A percentile compares a stretch with the other conserved stretches of the same genome.
Conservation (phyloP, 2,329 filamentous ascomycete species). For the Aspergillus felis region DNA sequence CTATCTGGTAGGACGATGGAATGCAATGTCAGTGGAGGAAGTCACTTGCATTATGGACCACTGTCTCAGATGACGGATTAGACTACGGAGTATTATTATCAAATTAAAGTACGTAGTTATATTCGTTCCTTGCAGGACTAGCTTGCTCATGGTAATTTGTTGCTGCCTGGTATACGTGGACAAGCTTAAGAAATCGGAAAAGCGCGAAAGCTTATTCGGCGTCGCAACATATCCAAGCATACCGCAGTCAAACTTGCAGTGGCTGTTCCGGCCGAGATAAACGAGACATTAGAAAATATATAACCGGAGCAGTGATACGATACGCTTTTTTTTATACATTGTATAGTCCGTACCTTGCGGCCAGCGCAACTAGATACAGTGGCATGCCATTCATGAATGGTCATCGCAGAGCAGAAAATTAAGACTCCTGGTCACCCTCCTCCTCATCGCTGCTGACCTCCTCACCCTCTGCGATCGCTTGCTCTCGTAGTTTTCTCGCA, state of each 20-base stretch:
- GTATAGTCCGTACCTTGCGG: background rate
- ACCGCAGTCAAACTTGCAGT: too few species aligned
- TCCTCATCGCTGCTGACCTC: conserved; percentile 48
- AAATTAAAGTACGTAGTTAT: too few species aligned
- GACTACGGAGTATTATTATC: background rate
- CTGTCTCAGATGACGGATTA: background rate
- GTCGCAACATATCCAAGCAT: too few species aligned
- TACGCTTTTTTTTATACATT: background rate
- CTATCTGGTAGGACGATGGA: background rate
- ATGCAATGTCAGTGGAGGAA: background rate
- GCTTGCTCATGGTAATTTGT: background rate
- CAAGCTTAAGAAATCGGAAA: background rate
- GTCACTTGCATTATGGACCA: background rate
- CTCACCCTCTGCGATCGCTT: conserved; percentile 51
- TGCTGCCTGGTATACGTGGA: background rate
- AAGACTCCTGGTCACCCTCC: conserved; percentile 20
- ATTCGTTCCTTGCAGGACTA: background rate
- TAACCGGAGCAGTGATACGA: background rate
- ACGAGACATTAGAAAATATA: background rate
- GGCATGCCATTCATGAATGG: background rate
- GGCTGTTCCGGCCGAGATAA: background rate
- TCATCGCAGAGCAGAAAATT: background rate
- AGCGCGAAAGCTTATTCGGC: background rate
- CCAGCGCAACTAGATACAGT: background rate
- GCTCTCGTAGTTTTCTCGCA: conserved; percentile 50